A percentile compares a stretch with the other conserved stretches of the same genome.
These are phyloP conservation scores for Globisporangium yorkense DNA, from an alignment of 352 stramenopile genomes.

Conservation along the genomic window DNA sequence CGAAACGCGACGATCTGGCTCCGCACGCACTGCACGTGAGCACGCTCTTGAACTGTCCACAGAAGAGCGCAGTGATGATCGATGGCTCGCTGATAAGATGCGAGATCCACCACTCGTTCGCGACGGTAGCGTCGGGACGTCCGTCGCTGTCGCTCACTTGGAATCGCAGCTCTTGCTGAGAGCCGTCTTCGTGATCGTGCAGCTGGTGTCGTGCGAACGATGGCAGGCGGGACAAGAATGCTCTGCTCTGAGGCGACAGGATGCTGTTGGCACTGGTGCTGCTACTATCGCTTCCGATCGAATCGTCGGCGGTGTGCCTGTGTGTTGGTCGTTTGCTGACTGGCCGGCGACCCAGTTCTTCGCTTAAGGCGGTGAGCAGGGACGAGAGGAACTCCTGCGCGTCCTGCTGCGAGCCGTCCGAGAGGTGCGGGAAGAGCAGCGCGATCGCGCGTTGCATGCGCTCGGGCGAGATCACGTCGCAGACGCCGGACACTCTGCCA, in stretches of 20 bases:
- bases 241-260: constrained; percentile 25
- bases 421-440: constrained; percentile 84
- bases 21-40: constrained; percentile 88
- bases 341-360: constrained; percentile 85
- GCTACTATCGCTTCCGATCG: constrained; percentile 20
- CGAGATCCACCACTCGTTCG: constrained; percentile 96
- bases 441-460: constrained; percentile 73
- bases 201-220: constrained; percentile 9
- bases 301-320: not conserved
- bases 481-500: constrained; percentile 17
- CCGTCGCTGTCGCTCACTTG: constrained; percentile 88
- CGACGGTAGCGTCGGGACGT: constrained; percentile 90
- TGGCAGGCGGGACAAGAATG: constrained; percentile 17
- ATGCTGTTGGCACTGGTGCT: constrained; percentile 39
- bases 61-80: constrained; percentile 94
- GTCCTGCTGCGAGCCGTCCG: constrained; percentile 93
- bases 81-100: constrained; percentile 93
- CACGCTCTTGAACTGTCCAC: constrained; percentile 95
- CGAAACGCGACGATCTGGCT: constrained; percentile 77
- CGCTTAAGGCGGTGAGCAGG: constrained; percentile 90
- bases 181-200: not conserved
- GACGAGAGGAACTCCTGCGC: constrained; percentile 92
- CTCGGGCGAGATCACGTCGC: constrained; percentile 44
- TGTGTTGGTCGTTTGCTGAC: not conserved
- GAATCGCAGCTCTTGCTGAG: constrained; percentile 7